Conservation (phyloP, 2,329 filamentous ascomycete species). For the Diplodia corticola region DNA sequence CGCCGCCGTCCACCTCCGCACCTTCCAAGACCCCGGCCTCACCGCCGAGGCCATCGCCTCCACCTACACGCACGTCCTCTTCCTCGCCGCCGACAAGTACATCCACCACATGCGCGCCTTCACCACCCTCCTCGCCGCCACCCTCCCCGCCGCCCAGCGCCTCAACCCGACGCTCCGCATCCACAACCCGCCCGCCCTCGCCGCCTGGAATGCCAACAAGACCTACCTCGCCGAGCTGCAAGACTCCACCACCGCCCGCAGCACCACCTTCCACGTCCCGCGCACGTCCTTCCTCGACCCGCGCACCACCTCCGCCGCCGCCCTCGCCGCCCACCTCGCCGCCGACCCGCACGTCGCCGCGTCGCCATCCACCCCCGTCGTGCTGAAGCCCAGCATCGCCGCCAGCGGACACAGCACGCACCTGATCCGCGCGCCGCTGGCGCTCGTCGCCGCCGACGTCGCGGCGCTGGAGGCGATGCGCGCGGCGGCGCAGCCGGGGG, state of each 20-base stretch:
- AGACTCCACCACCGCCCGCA: neutral
- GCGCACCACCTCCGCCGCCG: neutral
- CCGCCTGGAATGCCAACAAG: conserved; percentile 21
- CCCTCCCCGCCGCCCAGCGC: conserved; percentile 11
- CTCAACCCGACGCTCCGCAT: conserved; percentile 20
- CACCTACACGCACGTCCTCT: conserved; percentile 20
- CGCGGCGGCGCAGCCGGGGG: neutral
- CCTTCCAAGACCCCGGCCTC: neutral
- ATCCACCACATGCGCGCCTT: conserved; percentile 17
- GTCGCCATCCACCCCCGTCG: neutral
- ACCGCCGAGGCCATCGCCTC: conserved; percentile 8
- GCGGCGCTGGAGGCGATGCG: neutral
- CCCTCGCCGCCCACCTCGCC: neutral
- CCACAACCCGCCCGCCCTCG: conserved; percentile 12
- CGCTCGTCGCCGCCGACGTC: conserved; percentile 4
- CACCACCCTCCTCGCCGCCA: neutral
- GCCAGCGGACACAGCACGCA: conserved; percentile 11
- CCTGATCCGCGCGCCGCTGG: neutral
- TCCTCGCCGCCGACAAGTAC: conserved; percentile 20
- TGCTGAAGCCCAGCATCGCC: conserved; percentile 21
- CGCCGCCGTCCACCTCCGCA: conserved; percentile 1
- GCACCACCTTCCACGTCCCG: conserved; percentile 9
- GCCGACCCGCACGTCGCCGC: neutral
- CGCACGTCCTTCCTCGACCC: conserved; percentile 11
- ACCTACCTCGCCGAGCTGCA: conserved; percentile 20